Conservation (phyloP, 2,329 filamentous ascomycete genomes). For the Metarhizium humberi region DNA sequence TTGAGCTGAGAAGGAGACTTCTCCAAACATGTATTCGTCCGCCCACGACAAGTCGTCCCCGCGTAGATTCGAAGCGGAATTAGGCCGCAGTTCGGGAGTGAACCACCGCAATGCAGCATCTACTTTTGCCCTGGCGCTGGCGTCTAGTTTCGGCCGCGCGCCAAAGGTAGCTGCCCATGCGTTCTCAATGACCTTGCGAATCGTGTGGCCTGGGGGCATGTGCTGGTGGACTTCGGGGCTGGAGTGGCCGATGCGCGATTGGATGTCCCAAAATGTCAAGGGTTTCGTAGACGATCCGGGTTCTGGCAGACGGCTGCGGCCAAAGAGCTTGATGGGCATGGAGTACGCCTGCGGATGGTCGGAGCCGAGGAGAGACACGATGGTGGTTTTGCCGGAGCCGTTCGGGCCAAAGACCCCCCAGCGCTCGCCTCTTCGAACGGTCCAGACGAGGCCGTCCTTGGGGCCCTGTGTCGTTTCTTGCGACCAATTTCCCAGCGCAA, state of each 20-base stretch:
- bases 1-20: slow-evolving; percentile 72
- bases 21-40: slow-evolving; percentile 57
- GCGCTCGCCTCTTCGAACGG: slow-evolving; percentile 69
- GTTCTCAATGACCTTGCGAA: slow-evolving; percentile 69
- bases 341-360: slow-evolving; percentile 95
- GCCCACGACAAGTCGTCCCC: slow-evolving; percentile 50
- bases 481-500: slow-evolving; percentile 73
- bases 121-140: slow-evolving; percentile 48
- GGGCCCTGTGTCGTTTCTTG: slow-evolving; percentile 43
- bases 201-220: slow-evolving; percentile 69
- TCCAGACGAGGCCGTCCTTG: slow-evolving; percentile 67
- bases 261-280: slow-evolving; percentile 87
- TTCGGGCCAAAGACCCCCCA: slow-evolving; percentile 94
- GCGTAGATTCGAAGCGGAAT: slow-evolving; percentile 13
- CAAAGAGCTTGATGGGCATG: slow-evolving; percentile 78
- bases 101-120: slow-evolving; percentile 70
- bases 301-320: slow-evolving; percentile 68
- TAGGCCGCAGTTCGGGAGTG: slow-evolving; percentile 62
- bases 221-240: slow-evolving; percentile 91
- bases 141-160: slow-evolving; percentile 55
- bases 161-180: slow-evolving; percentile 88
- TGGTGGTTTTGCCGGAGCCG: slow-evolving; percentile 89
- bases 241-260: slow-evolving; percentile 81
- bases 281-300: slow-evolving; percentile 56
- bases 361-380: slow-evolving; percentile 85